Percentiles rank a stretch among this genome's conserved stretches.
phyloP scores from a whole-genome alignment of 768 basidiomycete genomes.

The Hygrocybe punicea region DNA sequence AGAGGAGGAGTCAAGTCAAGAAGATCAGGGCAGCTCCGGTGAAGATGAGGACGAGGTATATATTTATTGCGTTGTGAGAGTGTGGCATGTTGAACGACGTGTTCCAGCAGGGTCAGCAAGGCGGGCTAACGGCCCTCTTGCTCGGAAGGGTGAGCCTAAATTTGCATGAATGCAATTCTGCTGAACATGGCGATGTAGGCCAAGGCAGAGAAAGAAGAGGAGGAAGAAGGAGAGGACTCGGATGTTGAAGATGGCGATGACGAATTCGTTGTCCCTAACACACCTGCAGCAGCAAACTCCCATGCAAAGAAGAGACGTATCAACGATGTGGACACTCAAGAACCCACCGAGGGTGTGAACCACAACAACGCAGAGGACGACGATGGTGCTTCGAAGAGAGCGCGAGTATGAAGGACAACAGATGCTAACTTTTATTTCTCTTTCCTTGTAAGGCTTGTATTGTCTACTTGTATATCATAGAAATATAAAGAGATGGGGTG shows the following conservation, averaged over 20 bases:
- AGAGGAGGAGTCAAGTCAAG: slow-evolving; percentile 19
- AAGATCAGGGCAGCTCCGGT: not conserved
- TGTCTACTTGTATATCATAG: not conserved
- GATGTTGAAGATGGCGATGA: slow-evolving; percentile 24
- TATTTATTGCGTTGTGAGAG: slow-evolving; percentile 7
- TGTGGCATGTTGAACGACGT: not conserved
- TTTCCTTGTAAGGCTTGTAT: too few relatives aligned
- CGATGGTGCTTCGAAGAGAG: slow-evolving; percentile 38
- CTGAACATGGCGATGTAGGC: slow-evolving; percentile 8
- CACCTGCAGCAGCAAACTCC: slow-evolving; percentile 16
- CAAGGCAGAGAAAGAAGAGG: slow-evolving; percentile 25
- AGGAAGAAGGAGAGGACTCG: slow-evolving; percentile 24
- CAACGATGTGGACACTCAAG: slow-evolving; percentile 25
- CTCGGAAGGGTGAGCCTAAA: not conserved
- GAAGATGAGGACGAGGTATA: slow-evolving; percentile 24
- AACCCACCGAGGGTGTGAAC: slow-evolving; percentile 1
- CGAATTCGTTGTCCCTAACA: slow-evolving; percentile 30
- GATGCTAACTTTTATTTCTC: not conserved
- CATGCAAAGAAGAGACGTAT: slow-evolving; percentile 36
- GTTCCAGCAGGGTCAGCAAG: not conserved
- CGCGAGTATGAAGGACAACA: slow-evolving; percentile 33
- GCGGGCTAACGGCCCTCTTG: slow-evolving; percentile 5
- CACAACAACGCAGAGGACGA: slow-evolving; percentile 28
- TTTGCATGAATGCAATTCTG: not conserved
- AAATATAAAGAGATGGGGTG: too few relatives aligned